Percentiles rank a stretch among this genome's conserved stretches.
phyloP scores from a whole-genome alignment of 2,329 filamentous ascomycete genomes.

The Nigrospora osmanthi region DNA sequence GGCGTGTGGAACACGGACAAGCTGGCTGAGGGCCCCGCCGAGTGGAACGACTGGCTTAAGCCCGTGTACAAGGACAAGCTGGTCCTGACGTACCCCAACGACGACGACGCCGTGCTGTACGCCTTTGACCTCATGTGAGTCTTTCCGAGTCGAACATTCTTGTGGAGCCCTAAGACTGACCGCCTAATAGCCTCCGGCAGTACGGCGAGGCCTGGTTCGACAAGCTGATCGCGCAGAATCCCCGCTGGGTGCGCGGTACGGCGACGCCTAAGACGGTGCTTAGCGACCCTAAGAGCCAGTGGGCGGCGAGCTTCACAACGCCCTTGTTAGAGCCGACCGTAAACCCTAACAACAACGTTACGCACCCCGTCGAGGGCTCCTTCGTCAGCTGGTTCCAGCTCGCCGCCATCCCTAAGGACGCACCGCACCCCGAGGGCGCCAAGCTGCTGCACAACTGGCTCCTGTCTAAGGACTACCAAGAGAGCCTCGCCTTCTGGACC shows the following conservation, averaged over 20 bases:
- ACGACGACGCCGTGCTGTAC: constrained; percentile 47
- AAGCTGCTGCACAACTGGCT: constrained; percentile 42
- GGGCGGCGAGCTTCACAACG: constrained; percentile 26
- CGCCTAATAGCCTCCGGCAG: constrained; percentile 23
- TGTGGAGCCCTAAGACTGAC: no score
- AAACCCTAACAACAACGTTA: constrained; percentile 11
- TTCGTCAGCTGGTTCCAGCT: constrained; percentile 42
- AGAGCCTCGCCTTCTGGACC: constrained; percentile 17
- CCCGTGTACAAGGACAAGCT: constrained; percentile 46
- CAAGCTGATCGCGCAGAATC: constrained; percentile 36
- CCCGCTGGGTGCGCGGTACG: constrained; percentile 44
- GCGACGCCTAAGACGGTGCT: constrained; percentile 31
- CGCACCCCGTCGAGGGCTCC: constrained; percentile 25
- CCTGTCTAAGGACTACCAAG: constrained; percentile 31
- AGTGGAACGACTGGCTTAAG: constrained; percentile 34
- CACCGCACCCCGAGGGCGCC: constrained; percentile 40
- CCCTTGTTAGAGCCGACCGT: constrained; percentile 6
- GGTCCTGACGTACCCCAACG: constrained; percentile 47
- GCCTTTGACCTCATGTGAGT: constrained; percentile 42
- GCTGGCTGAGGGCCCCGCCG: constrained; percentile 21
- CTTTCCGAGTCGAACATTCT: no score
- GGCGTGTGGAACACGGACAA: constrained; percentile 28
- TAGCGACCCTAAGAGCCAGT: constrained; percentile 15
- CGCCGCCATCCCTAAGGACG: constrained; percentile 37
- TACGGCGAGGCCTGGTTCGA: constrained; percentile 40